Evolutionary conservation across 306 rosid genomes (phyloP), one percentile per base, ranked within the genome.

Genomic region (Sphenostylis stenocarpa): DNA sequence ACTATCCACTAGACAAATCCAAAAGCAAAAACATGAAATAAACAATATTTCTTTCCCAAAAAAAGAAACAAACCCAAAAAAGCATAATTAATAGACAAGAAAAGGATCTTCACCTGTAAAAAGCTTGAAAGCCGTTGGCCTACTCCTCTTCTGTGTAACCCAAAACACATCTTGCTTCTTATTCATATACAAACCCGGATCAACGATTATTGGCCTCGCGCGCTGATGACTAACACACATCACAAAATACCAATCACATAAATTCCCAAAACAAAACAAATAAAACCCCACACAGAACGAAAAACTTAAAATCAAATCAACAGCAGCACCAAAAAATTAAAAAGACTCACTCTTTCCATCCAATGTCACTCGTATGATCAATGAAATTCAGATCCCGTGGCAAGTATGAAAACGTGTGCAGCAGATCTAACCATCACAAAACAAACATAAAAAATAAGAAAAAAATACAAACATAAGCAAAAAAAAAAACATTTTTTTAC

Each of bases 71-170:
- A 33, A 23, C 4, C 47, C 47, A 41, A 12, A 41, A 29, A 38
- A 29, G 47, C 69, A 65, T 62, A 16, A 58, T 62, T 53, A 85
- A 44, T 13, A 78, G 53, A 60, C 14, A 73, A 53, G 72, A 13
- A 78, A 67, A 76, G 45, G 16, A 38, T 64, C 36, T 73, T 70
- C 73, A 92, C 98, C 98, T 79, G 99, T 96, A 73, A 96, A 96
- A 67, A 96, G 96, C 84, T 92, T 96, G 87, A 96, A 96, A 31
- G 99, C 98, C 15, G 99, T 92, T 33, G 99, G 99, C 82, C 91
- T 89, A 85, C 99, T 96, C 80, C 99, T 87, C 69, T 90, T 57
- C 87, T 96, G 98, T 4, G 99, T 92, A 70, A 89, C 88, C 97
- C 97, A 93, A 76, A 96, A 92, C 71, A 96, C 99, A 80, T 96